A percentile compares a stretch with the other conserved stretches of the same genome.
Conservation (phyloP, 2,329 filamentous ascomycete genomes). For the Cytospora paraplurivora region DNA sequence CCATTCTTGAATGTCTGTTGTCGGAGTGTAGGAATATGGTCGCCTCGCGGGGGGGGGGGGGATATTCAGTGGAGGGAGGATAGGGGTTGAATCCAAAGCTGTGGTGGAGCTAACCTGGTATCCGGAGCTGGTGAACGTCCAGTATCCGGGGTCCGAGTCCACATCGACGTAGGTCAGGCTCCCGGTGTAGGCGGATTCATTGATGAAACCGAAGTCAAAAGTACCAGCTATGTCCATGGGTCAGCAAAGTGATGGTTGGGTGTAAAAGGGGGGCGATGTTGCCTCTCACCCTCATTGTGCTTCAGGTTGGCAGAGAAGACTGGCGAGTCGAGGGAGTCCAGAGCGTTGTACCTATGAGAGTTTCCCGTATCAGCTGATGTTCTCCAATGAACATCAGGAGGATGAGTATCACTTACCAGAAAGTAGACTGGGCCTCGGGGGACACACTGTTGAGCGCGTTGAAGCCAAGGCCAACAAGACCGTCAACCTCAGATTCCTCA, state of each 20-base stretch:
- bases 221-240: conserved; percentile 33
- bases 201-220: conserved; percentile 51
- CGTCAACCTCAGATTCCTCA: conserved; percentile 36
- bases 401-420: not conserved
- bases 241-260: conserved; percentile 36
- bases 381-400: not conserved
- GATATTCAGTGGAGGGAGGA: no score
- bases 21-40: conserved; percentile 42
- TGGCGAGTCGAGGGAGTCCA: conserved; percentile 35
- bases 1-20: not conserved
- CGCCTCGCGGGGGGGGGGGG: conserved; percentile 26
- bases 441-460: conserved; percentile 59
- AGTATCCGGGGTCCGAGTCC: conserved; percentile 60
- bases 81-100: not conserved
- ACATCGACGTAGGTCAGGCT: conserved; percentile 59
- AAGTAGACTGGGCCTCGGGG: conserved; percentile 53
- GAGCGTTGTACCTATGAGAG: conserved; percentile 38
- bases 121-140: conserved; percentile 54
- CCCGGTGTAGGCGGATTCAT: conserved; percentile 58
- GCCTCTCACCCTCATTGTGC: conserved; percentile 35
- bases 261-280: conserved; percentile 60
- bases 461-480: conserved; percentile 64
- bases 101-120: conserved; percentile 37
- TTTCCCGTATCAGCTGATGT: not conserved
- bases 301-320: conserved; percentile 41